Evolutionary conservation across 2,329 filamentous ascomycete genomes (phyloP).

Genomic region (Diaporthe citri): DNA sequence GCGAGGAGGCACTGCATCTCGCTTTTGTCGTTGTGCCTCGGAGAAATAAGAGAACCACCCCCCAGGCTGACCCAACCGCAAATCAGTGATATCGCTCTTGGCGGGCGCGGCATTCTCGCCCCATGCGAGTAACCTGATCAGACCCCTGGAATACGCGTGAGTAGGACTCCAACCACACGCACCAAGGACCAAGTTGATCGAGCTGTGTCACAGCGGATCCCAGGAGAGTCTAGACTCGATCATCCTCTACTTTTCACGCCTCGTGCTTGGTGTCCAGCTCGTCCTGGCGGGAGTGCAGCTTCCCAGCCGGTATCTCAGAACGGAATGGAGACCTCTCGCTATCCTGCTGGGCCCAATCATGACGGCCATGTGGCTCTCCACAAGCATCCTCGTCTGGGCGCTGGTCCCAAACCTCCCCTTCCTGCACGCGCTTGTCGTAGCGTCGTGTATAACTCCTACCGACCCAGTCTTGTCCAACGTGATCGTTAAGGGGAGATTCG

Average conservation of each 20-base stretch:
- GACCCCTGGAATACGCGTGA: constrained; percentile 79
- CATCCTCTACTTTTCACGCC: constrained; percentile 85
- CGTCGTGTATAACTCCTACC: constrained; percentile 90
- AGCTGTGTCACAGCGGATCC: constrained; percentile 51
- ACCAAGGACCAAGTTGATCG: neutral
- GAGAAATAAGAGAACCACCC: neutral
- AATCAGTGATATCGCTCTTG: constrained; percentile 82
- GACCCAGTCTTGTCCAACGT: constrained; percentile 90
- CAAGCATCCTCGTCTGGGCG: constrained; percentile 82
- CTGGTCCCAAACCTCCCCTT: constrained; percentile 79
- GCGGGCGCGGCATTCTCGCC: constrained; percentile 85
- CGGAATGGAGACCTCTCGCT: constrained; percentile 81
- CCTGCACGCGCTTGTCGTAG: constrained; percentile 83
- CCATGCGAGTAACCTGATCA: constrained; percentile 80
- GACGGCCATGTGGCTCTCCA: constrained; percentile 87
- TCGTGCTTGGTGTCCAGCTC: constrained; percentile 91
- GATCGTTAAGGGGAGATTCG: constrained; percentile 94
- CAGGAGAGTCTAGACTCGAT: constrained; percentile 74
- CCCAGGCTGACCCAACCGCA: neutral
- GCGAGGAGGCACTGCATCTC: neutral
- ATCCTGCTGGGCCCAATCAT: constrained; percentile 87
- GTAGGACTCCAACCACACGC: neutral
- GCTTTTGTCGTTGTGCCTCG: neutral
- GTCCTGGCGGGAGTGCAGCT: constrained; percentile 90
- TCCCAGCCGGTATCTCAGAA: constrained; percentile 82